These are phyloP conservation scores for Vicia faba DNA, from an alignment of 306 rosid genomes.

Conservation along the genomic window DNA sequence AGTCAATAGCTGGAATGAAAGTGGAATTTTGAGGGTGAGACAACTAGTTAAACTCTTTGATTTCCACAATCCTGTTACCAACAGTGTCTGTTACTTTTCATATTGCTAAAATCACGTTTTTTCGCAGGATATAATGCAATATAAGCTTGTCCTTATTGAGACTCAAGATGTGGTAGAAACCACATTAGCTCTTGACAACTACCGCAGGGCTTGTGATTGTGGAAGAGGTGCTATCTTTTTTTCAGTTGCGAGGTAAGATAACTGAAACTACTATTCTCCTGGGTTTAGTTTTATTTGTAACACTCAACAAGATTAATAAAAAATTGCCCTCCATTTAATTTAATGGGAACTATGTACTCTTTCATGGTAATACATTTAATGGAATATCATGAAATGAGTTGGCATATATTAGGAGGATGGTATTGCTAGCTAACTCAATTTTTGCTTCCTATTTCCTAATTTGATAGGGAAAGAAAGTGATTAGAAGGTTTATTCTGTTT, in stretches of 20 bases:
- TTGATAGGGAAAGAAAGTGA: not conserved
- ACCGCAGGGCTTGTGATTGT: conserved; percentile 95
- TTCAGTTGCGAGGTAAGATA: conserved; percentile 85
- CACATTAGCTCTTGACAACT: conserved; percentile 93
- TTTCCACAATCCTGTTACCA: conserved; percentile 11
- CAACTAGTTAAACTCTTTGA: conserved; percentile 22
- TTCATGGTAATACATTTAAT: not conserved
- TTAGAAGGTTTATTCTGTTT: not conserved
- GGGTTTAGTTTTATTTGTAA: conserved; percentile 14
- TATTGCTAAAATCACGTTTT: conserved; percentile 31
- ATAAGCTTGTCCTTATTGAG: conserved; percentile 91
- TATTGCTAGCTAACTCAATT: not conserved
- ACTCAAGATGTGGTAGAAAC: conserved; percentile 97
- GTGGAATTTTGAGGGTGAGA: conserved; percentile 81
- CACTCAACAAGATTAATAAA: conserved; percentile 11
- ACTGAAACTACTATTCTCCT: conserved; percentile 27
- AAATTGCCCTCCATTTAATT: not conserved
- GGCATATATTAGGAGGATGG: not conserved
- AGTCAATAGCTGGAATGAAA: conserved; percentile 93
- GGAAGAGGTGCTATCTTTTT: conserved; percentile 98
- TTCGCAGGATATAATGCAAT: conserved; percentile 94
- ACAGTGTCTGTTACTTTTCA: conserved; percentile 20
- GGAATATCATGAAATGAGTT: not conserved
- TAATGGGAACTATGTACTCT: conserved; percentile 9
- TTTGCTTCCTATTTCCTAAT: not conserved